phyloP scores from a whole-genome alignment of 768 basidiomycete genomes.

The Suillus placidus region DNA sequence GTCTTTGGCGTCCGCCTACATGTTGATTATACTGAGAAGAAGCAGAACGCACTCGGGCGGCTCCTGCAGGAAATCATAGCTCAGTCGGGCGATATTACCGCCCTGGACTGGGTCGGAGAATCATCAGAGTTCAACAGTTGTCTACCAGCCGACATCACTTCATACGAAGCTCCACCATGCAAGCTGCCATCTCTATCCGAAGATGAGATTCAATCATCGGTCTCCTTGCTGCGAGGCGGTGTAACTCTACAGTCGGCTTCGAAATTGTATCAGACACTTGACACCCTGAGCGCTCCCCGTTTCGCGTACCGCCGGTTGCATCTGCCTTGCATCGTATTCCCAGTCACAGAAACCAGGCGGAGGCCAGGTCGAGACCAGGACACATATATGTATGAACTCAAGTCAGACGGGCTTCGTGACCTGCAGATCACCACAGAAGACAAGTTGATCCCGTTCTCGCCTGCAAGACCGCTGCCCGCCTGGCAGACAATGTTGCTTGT shows the following conservation, averaged over 20 bases:
- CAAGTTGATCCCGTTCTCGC: too few species aligned
- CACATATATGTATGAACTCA: not conserved
- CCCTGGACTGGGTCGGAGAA: not conserved
- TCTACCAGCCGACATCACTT: not conserved
- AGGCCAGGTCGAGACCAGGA: accelerated
- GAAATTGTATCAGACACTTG: not conserved
- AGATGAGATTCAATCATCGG: accelerated
- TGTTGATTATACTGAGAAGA: not conserved
- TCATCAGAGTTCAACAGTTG: not conserved
- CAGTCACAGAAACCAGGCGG: not conserved
- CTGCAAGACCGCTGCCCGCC: too few species aligned
- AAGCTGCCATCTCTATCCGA: not conserved
- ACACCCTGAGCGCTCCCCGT: not conserved
- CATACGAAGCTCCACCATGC: not conserved
- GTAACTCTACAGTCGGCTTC: not conserved
- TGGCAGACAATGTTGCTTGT: too few species aligned
- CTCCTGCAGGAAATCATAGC: not conserved
- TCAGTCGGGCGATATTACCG: not conserved
- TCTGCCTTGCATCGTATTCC: not conserved
- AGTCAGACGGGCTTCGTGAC: not conserved
- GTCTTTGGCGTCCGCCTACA: not conserved
- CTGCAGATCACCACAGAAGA: not conserved
- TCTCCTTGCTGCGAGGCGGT: not conserved
- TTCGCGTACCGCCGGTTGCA: not conserved
- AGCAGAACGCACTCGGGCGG: not conserved